Evolutionary conservation across 306 rosid species (phyloP).

Genomic region (Chamaecrista fasciculata): DNA sequence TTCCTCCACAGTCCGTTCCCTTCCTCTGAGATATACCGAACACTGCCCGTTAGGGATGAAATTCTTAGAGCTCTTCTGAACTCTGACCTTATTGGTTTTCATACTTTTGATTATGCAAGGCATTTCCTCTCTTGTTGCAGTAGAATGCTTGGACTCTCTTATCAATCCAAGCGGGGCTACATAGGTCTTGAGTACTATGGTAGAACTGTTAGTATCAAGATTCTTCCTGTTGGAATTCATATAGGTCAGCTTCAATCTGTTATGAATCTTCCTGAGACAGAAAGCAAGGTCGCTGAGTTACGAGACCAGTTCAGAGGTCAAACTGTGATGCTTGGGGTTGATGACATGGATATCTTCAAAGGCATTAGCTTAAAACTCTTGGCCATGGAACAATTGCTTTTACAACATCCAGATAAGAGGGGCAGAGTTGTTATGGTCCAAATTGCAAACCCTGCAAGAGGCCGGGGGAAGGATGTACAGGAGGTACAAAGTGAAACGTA

Average conservation of each 20-base stretch:
- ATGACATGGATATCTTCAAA: slow-evolving; percentile 89
- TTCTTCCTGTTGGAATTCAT: slow-evolving; percentile 86
- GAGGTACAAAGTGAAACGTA: slow-evolving; percentile 68
- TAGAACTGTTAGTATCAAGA: slow-evolving; percentile 77
- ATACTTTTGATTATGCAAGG: slow-evolving; percentile 81
- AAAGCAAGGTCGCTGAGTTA: slow-evolving; percentile 57
- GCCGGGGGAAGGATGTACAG: slow-evolving; percentile 70
- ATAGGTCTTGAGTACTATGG: slow-evolving; percentile 84
- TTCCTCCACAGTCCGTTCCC: slow-evolving; percentile 88
- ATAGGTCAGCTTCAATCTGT: slow-evolving; percentile 75
- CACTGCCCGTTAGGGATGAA: slow-evolving; percentile 80
- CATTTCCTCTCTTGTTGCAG: slow-evolving; percentile 87
- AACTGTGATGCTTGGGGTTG: slow-evolving; percentile 66
- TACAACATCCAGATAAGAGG: slow-evolving; percentile 58
- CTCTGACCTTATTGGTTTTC: slow-evolving; percentile 82
- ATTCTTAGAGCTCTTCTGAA: slow-evolving; percentile 72
- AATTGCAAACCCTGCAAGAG: slow-evolving; percentile 87
- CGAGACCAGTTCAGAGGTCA: slow-evolving; percentile 43
- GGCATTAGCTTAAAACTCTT: slow-evolving; percentile 80
- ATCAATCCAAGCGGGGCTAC: slow-evolving; percentile 79
- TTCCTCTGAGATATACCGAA: slow-evolving; percentile 74
- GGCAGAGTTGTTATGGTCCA: slow-evolving; percentile 79
- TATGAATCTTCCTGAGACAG: slow-evolving; percentile 53
- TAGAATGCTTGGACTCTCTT: slow-evolving; percentile 76
- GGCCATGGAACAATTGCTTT: slow-evolving; percentile 86